Evolutionary conservation across 306 rosid species (phyloP).

Genomic region (Quercus dentata): DNA sequence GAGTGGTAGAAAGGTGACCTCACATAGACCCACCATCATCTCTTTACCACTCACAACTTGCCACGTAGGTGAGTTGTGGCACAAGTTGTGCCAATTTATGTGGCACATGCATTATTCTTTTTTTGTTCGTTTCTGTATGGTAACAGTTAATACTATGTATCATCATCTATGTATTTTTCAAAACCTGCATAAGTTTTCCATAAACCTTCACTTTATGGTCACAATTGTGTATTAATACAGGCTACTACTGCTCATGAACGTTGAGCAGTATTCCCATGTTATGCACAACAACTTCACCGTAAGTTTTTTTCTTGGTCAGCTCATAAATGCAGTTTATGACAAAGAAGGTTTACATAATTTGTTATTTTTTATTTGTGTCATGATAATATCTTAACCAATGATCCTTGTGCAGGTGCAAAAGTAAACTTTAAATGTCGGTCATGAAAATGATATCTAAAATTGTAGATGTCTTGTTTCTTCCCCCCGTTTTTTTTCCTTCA

Average conservation of each 20-base stretch:
- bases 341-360: neutral
- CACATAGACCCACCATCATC: too few relatives aligned
- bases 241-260: constrained; percentile 55
- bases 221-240: constrained; percentile 2
- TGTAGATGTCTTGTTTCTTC: neutral
- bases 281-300: constrained; percentile 96
- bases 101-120: neutral
- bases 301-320: constrained; percentile 26
- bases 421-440: neutral
- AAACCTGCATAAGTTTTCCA: neutral
- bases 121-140: neutral
- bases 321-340: neutral
- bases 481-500: neutral
- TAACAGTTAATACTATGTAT: neutral
- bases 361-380: neutral
- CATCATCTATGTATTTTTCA: neutral
- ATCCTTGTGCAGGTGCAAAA: neutral
- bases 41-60: too few relatives aligned
- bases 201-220: constrained; percentile 8
- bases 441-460: neutral
- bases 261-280: constrained; percentile 95
- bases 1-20: too few relatives aligned
- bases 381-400: neutral
- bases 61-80: too few relatives aligned
- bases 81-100: too few relatives aligned